Conservation (phyloP, 352 stramenopile genomes). For the Globisporangium emineosum region DNA sequence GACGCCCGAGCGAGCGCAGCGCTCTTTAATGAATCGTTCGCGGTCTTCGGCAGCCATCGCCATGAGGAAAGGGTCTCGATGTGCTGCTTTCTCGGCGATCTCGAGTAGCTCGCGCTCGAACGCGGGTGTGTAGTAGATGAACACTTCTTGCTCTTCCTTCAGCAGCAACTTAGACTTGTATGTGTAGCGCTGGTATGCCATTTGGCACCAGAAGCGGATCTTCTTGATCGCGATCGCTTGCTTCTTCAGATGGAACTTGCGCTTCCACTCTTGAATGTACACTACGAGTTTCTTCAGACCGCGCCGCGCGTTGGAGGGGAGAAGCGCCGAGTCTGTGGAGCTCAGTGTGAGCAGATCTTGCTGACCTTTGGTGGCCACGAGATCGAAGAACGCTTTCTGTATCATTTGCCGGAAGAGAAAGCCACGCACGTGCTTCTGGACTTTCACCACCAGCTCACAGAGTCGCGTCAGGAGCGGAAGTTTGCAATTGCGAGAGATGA, state of each 20-base stretch:
- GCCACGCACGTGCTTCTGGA: slow-evolving; percentile 55
- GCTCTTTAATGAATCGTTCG: slow-evolving; percentile 40
- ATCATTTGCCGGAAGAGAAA: slow-evolving; percentile 59
- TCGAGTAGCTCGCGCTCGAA: slow-evolving; percentile 59
- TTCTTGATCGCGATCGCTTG: slow-evolving; percentile 69
- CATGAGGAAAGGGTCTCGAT: slow-evolving; percentile 68
- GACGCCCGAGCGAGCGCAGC: slow-evolving; percentile 47
- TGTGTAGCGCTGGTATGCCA: slow-evolving; percentile 63
- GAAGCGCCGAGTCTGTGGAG: slow-evolving; percentile 24
- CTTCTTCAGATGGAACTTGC: slow-evolving; percentile 47
- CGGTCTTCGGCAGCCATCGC: slow-evolving; percentile 37
- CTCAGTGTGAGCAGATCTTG: slow-evolving; percentile 44
- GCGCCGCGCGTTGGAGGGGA: slow-evolving; percentile 33
- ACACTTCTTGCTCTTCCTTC: slow-evolving; percentile 55
- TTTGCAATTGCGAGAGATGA: slow-evolving; percentile 37
- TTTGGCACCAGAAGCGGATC: slow-evolving; percentile 76
- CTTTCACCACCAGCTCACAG: slow-evolving; percentile 42
- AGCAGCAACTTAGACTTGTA: slow-evolving; percentile 54
- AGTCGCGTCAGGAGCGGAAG: slow-evolving; percentile 44
- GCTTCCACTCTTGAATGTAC: slow-evolving; percentile 55
- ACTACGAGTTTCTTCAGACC: slow-evolving; percentile 48
- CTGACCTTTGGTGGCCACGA: slow-evolving; percentile 44
- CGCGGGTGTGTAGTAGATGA: slow-evolving; percentile 66
- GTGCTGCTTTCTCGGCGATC: slow-evolving; percentile 42
- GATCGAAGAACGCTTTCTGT: slow-evolving; percentile 38